Base-by-base conservation (phyloP, 108 stramenopile genomes). In the Cylindrotheca fusiformis region DNA sequence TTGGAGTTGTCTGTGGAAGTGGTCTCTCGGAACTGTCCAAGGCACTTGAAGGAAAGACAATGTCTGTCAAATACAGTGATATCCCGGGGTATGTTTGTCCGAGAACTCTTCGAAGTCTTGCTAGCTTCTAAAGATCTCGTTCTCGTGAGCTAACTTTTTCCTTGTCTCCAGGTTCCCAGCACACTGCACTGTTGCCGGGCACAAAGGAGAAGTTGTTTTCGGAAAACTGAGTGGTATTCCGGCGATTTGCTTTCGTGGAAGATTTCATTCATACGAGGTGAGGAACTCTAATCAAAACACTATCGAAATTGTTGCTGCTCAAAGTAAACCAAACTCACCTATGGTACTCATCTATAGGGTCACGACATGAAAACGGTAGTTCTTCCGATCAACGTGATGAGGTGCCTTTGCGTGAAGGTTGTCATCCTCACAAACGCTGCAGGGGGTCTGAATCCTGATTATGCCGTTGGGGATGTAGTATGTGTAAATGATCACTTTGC, bases 341-440 rank as follows among this genome's bases (percentile, higher is more conserved):
- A 14, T 41, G 10, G 36, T 41, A 6, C 6, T 41, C n/a, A n/a
- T 41, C 14, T 41, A 10, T 41, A 41, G 36, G 96, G 96, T 24
- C 87, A 97, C 65, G 68, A 76, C 55, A 89, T 86, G 88, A 70
- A 87, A 47, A 92, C 88, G 2, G 87, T 90, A 44, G 89, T 86
- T 0, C 52, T 93, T 20, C 94, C 94, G 19, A 91, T 95, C 4
- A 74, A 75, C 5, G 81, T 90, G 24, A 91, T 93, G 87, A 59
- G 91, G 25, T 90, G 90, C 54, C 64, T 97, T 1, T 80, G 84
- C 20, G 89, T 92, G 29, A 81, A 83, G 45, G 26, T 92, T 1
- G 78, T 94, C 52, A 63, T 97, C 22, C 76, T 95, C 3, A 97
- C 96, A 23, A 97, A 97, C 65, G 96, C 96, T 1, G 93, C 96